Conservation (phyloP, 139 green algal genomes). For the Tetraselmis chui region DNA sequence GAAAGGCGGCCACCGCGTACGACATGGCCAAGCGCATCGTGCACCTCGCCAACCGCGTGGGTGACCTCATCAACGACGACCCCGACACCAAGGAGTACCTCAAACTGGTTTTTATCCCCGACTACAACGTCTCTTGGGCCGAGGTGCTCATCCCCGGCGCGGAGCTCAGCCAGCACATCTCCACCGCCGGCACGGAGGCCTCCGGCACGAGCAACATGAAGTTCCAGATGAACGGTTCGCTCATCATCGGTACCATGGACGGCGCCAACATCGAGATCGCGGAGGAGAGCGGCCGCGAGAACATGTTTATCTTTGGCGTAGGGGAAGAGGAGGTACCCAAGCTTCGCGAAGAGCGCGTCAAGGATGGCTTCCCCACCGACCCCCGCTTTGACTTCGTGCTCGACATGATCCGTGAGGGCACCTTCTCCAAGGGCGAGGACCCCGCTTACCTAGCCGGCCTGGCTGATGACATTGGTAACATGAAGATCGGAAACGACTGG, state of each 20-base stretch:
- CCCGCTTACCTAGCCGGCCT: constrained; percentile 43
- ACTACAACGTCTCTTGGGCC: constrained; percentile 91
- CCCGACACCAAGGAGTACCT: constrained; percentile 72
- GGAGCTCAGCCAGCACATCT: constrained; percentile 83
- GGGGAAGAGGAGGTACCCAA: constrained; percentile 48
- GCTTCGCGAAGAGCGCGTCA: constrained; percentile 71
- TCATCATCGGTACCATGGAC: constrained; percentile 98
- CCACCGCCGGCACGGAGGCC: constrained; percentile 84
- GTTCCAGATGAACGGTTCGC: constrained; percentile 95
- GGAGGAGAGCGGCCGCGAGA: constrained; percentile 73
- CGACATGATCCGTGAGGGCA: no score
- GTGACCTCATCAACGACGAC: constrained; percentile 89
- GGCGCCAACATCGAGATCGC: constrained; percentile 98
- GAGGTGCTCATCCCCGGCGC: constrained; percentile 76
- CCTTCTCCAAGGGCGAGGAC: not conserved
- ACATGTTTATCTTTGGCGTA: constrained; percentile 84
- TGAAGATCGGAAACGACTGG: constrained; percentile 82
- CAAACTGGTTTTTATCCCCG: constrained; percentile 89
- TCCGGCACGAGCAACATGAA: constrained; percentile 99
- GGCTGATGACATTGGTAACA: constrained; percentile 46
- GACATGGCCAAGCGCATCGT: constrained; percentile 98
- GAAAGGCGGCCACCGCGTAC: constrained; percentile 91
- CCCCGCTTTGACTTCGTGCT: constrained; percentile 24
- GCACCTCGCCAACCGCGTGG: constrained; percentile 68
- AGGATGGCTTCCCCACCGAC: constrained; percentile 69